Base-by-base conservation (phyloP, 2,329 filamentous ascomycete genomes). In the Shiraia sp. region DNA sequence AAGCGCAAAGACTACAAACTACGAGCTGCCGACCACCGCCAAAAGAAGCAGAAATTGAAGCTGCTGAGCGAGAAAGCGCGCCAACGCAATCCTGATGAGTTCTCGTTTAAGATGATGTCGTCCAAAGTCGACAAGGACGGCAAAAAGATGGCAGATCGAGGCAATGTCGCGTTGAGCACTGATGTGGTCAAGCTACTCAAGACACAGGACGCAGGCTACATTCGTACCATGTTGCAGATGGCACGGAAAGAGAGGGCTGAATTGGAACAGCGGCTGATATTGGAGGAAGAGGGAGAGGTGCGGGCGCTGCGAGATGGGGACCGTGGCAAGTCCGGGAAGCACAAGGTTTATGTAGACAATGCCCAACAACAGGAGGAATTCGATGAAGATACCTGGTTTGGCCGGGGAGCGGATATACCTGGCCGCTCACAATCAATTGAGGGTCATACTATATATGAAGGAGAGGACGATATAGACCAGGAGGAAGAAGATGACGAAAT, bases 1-100 rank as follows among this genome's bases (percentile, higher is more conserved):
- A 97, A 99, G 75, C 88, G 93, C 79, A 96, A 96, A 75, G 82
- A 86, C 70, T 86, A 86, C 72, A 78, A 79, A 46, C 79, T 85
- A 42, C 81, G 82, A 38, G 82, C 82, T 13, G 74, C 76, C 64
- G 82, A 85, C 69, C 82, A 83, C 73, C 81, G 82, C 55, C 62
- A 70, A 40, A 86, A 86, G 66, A 79, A 82, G 60, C 71, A 74
- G 42, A 80, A 82, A 49, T 70, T 86, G 40, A 76, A 78, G 61
- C 73, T 79, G 13, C 72, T 86, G 13, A 75, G 77, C 46, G 72
- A 80, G 52, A 85, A 85, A 61, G 82, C 79, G 6, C 70, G 71
- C 33, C 79, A 82, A 43, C 75, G 79, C 26, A 85, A 86, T 52
- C 81, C 82, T 12, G 82, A 86, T 75, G 82, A 86, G 57, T 86